phyloP scores from a whole-genome alignment of 441 rosid species.

The Corymbia calophylla region DNA sequence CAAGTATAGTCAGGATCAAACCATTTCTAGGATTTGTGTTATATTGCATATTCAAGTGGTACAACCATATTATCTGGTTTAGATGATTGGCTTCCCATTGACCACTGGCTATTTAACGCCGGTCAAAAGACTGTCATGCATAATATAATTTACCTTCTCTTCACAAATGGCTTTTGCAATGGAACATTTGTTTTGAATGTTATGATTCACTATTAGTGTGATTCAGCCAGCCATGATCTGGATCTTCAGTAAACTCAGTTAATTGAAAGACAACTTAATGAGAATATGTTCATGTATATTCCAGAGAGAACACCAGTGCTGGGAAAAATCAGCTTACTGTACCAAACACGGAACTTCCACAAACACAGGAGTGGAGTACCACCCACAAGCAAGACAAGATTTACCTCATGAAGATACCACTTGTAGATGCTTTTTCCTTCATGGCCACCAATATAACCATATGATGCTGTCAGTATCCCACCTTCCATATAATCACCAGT shows the following conservation, averaged over 20 bases:
- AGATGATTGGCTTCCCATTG: neutral
- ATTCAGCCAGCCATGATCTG: neutral
- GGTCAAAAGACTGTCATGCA: neutral
- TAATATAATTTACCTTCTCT: neutral
- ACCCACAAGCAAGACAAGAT: neutral
- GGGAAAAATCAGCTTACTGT: neutral
- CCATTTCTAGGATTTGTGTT: neutral
- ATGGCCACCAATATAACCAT: constrained; percentile 96
- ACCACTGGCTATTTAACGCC: neutral
- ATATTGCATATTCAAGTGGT: neutral
- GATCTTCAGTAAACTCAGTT: neutral
- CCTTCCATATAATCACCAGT: constrained; percentile 88
- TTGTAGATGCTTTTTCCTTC: constrained; percentile 89
- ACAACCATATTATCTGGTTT: neutral
- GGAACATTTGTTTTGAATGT: neutral
- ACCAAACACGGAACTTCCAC: neutral
- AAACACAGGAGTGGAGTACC: neutral
- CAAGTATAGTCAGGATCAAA: neutral
- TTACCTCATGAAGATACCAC: constrained; percentile 97
- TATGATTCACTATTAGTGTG: neutral
- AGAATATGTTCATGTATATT: neutral
- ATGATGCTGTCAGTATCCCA: constrained; percentile 86
- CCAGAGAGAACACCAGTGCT: neutral
- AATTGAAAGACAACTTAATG: neutral
- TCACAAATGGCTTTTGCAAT: neutral